A percentile compares a stretch with the other conserved stretches of the same genome.
Conservation (phyloP, 495 filamentous ascomycete genomes). For the Annulohypoxylon stygium region DNA sequence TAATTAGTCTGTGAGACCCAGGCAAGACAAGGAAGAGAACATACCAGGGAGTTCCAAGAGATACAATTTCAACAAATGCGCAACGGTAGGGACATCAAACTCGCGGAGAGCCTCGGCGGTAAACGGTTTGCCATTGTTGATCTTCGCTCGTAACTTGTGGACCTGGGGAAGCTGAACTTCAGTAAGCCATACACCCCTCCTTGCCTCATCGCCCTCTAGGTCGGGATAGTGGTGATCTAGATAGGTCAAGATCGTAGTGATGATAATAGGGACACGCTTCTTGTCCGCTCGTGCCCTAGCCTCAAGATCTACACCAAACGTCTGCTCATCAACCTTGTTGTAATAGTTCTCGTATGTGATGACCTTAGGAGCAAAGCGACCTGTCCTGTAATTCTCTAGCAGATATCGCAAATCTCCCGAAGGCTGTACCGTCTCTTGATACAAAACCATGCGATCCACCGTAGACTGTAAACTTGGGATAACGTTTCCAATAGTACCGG, state of each 20-base stretch:
- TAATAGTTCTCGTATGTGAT: slow-evolving; percentile 99
- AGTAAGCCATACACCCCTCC: slow-evolving; percentile 91
- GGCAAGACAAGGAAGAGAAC: slow-evolving; percentile 41
- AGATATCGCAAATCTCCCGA: slow-evolving; percentile 91
- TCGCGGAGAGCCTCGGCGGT: slow-evolving; percentile 80
- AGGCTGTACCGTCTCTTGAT: slow-evolving; percentile 97
- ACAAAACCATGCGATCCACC: slow-evolving; percentile 98
- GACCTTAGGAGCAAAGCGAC: slow-evolving; percentile 91
- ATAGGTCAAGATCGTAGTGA: slow-evolving; percentile 93
- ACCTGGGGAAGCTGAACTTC: slow-evolving; percentile 89
- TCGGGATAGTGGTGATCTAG: slow-evolving; percentile 97
- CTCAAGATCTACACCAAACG: slow-evolving; percentile 97
- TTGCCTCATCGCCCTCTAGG: slow-evolving; percentile 94
- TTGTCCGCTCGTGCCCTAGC: slow-evolving; percentile 91
- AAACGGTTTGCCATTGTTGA: slow-evolving; percentile 92
- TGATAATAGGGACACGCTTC: slow-evolving; percentile 92
- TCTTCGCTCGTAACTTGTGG: slow-evolving; percentile 80
- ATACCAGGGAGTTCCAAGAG: slow-evolving; percentile 93
- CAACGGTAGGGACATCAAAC: slow-evolving; percentile 93
- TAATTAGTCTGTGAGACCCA: slow-evolving; percentile 33
- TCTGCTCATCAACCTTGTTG: slow-evolving; percentile 96
- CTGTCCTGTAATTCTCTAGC: slow-evolving; percentile 97
- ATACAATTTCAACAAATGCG: slow-evolving; percentile 94
- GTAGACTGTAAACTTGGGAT: slow-evolving; percentile 95
- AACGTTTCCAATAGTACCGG: slow-evolving; percentile 96